Conservation (phyloP, 2,329 filamentous ascomycete species). For the Diaporthe helianthi region DNA sequence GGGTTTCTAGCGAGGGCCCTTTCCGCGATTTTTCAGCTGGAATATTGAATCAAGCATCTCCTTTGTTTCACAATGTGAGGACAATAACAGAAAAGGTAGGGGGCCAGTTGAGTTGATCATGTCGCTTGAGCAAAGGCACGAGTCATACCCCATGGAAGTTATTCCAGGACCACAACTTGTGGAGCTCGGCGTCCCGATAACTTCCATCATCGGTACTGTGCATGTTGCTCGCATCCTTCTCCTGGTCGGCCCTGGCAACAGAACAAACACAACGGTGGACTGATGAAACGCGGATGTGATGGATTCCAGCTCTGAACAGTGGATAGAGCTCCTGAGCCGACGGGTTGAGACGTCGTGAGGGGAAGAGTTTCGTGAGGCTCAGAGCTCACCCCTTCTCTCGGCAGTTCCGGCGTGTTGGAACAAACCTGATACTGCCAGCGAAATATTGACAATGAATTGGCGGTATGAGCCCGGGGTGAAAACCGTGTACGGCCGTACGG, state of each 20-base stretch:
- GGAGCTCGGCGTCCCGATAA: constrained; percentile 7
- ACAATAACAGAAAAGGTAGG: constrained; percentile 1
- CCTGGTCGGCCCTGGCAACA: not conserved
- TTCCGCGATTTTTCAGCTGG: constrained; percentile 14
- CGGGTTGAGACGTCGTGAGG: not conserved
- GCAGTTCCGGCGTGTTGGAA: not conserved
- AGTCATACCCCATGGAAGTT: constrained; percentile 19
- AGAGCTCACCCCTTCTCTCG: not conserved
- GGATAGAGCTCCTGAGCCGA: not conserved
- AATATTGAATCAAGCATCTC: constrained; percentile 20
- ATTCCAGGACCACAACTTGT: constrained; percentile 27
- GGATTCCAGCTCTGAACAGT: no score
- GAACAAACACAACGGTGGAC: not conserved
- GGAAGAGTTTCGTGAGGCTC: not conserved
- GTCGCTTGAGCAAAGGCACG: constrained; percentile 20
- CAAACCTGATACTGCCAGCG: not conserved
- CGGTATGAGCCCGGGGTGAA: not conserved
- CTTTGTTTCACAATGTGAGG: constrained; percentile 20
- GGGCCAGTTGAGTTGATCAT: constrained; percentile 11
- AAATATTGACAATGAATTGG: not conserved
- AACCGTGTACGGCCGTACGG: not conserved
- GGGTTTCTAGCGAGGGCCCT: constrained; percentile 7
- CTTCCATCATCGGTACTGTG: not conserved
- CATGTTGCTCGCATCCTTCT: constrained; percentile 12
- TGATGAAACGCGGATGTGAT: not conserved